Evolutionary conservation across 805 yeast genomes (phyloP).

Genomic region (Saccharomycopsis sp.): DNA sequence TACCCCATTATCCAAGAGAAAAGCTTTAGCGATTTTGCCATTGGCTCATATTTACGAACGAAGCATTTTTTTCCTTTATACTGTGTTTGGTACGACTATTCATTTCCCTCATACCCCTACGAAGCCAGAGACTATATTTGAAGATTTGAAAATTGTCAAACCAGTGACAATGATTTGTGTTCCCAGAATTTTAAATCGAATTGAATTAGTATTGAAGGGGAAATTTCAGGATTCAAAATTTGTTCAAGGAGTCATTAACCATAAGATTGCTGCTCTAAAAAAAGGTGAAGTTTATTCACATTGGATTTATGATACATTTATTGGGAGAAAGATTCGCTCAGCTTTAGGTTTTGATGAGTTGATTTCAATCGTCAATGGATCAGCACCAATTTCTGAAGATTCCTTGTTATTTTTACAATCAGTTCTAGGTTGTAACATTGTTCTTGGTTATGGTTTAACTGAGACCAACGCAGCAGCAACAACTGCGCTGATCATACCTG

Average conservation of each 20-base stretch:
- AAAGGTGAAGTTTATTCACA: constrained; percentile 33
- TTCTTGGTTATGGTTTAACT: constrained; percentile 70
- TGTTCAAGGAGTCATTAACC: constrained; percentile 36
- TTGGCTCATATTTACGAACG: constrained; percentile 54
- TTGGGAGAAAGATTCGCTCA: constrained; percentile 38
- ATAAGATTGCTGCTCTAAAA: constrained; percentile 29
- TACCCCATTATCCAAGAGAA: constrained; percentile 35
- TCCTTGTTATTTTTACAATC: constrained; percentile 56
- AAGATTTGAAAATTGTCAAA: constrained; percentile 47
- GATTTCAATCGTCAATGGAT: constrained; percentile 42
- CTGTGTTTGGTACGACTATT: neutral
- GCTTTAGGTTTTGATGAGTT: constrained; percentile 44
- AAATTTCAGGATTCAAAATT: constrained; percentile 36
- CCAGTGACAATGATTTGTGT: constrained; percentile 53
- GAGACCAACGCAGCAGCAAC: constrained; percentile 67
- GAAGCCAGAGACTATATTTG: constrained; percentile 45
- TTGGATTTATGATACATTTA: constrained; percentile 31
- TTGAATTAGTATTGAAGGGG: constrained; percentile 55
- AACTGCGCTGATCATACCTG: constrained; percentile 22
- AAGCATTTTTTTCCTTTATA: constrained; percentile 28
- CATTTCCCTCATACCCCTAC: constrained; percentile 43
- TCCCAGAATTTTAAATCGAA: constrained; percentile 56
- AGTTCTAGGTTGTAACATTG: constrained; percentile 44
- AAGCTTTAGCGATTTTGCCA: constrained; percentile 40
- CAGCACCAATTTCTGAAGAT: constrained; percentile 66